Conservation (phyloP, 1,284 basidiomycete species). For the Sporisorium sorghi region DNA sequence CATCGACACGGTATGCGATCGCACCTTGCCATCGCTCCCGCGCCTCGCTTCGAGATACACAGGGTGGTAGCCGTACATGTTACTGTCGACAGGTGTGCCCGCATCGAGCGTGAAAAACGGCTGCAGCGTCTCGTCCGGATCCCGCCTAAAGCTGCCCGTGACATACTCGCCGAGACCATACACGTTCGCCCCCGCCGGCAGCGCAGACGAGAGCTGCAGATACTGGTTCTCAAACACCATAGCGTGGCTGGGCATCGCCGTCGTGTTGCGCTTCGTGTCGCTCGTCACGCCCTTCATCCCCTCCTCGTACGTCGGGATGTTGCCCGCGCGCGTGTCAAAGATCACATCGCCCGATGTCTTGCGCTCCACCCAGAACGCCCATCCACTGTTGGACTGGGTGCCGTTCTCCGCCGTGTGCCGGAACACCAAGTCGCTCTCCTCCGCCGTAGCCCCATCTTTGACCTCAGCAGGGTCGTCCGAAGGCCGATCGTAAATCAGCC, state of each 20-base stretch:
- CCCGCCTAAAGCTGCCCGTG: conserved; percentile 75
- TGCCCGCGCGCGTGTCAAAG: conserved; percentile 77
- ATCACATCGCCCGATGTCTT: conserved; percentile 73
- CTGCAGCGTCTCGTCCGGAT: conserved; percentile 75
- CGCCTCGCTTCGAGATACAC: conserved; percentile 78
- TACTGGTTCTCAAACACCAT: conserved; percentile 79
- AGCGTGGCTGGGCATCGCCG: conserved; percentile 58
- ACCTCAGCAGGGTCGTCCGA: conserved; percentile 48
- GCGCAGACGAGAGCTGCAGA: conserved; percentile 72
- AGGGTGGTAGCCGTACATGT: conserved; percentile 78
- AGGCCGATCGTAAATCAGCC: conserved; percentile 77
- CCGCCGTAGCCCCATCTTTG: conserved; percentile 33
- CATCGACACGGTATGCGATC: conserved; percentile 45
- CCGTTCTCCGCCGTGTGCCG: conserved; percentile 74
- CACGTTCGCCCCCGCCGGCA: conserved; percentile 74
- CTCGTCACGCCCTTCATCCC: conserved; percentile 38
- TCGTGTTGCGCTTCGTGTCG: conserved; percentile 51
- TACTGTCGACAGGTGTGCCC: conserved; percentile 36
- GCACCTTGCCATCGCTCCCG: conserved; percentile 67
- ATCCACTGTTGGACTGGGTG: conserved; percentile 71
- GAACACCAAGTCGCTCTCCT: conserved; percentile 72
- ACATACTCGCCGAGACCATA: conserved; percentile 83
- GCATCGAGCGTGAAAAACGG: conserved; percentile 78
- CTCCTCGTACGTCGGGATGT: conserved; percentile 54
- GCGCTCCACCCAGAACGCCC: conserved; percentile 81